Conservation (phyloP, 371 early-diverging fungal species). For the Funneliformis caledonium region DNA sequence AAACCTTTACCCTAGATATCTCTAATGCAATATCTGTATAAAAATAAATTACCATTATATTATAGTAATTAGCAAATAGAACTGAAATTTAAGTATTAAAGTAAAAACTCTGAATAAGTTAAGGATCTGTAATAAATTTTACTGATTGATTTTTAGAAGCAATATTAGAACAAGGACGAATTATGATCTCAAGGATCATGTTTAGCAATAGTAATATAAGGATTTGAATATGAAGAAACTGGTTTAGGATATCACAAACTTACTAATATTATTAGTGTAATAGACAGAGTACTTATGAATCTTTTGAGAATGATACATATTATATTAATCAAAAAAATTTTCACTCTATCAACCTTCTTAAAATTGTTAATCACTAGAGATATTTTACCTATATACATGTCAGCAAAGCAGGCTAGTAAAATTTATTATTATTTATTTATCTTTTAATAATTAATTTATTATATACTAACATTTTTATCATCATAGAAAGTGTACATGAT, state of each 20-base stretch:
- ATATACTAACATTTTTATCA: not conserved
- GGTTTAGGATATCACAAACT: not conserved
- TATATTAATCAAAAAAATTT: not conserved
- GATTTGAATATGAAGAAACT: not conserved
- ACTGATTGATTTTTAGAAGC: not conserved
- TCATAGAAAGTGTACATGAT: not conserved
- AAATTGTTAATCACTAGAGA: not conserved
- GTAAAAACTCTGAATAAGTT: no score
- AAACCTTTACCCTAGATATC: no score
- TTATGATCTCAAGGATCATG: not conserved
- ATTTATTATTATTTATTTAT: not conserved
- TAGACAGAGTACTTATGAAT: not conserved
- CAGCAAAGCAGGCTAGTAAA: not conserved
- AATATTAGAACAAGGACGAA: no score
- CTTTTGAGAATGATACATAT: not conserved
- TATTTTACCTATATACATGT: not conserved
- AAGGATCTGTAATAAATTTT: no score
- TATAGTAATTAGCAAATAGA: no score
- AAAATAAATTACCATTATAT: no score
- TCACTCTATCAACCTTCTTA: not conserved
- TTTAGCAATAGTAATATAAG: not conserved
- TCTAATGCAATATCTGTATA: no score
- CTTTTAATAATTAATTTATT: not conserved
- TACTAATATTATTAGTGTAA: not conserved
- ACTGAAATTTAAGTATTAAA: no score